phyloP scores from a whole-genome alignment of 2,329 filamentous ascomycete genomes.

The Colletotrichum theobromicola region DNA sequence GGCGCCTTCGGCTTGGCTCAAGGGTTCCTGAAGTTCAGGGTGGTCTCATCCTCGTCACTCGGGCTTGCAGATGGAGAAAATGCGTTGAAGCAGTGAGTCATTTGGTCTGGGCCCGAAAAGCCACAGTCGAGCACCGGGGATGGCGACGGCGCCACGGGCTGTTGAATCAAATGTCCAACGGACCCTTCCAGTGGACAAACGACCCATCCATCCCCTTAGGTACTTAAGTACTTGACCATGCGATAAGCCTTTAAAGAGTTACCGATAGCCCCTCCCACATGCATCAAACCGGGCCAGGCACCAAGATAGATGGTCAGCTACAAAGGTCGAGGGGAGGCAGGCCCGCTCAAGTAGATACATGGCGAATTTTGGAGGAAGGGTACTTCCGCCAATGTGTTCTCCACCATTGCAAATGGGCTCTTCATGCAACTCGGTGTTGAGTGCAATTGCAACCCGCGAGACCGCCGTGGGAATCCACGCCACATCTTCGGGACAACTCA shows the following conservation, averaged over 20 bases:
- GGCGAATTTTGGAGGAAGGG: neutral
- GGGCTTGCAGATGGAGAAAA: neutral
- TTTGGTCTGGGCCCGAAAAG: neutral
- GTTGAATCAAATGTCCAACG: neutral
- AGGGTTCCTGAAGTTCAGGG: neutral
- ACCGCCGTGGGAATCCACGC: conserved; percentile 1
- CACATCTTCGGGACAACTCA: conserved; percentile 3
- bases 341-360: neutral
- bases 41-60: neutral
- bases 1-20: neutral
- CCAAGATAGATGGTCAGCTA: neutral
- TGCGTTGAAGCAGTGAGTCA: neutral
- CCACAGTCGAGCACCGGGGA: neutral
- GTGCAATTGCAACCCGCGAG: neutral
- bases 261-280: neutral
- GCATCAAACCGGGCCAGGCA: neutral
- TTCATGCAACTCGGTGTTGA: conserved; percentile 4
- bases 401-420: conserved; percentile 14
- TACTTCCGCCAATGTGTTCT: conserved; percentile 2
- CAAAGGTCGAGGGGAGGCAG: neutral
- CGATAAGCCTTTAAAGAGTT: neutral
- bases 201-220: no score
- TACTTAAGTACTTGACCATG: neutral
- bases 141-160: neutral
- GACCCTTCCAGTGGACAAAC: no score